These are phyloP conservation scores for Xylaria acuta DNA, from an alignment of 495 filamentous ascomycete species.

Conservation along the genomic window DNA sequence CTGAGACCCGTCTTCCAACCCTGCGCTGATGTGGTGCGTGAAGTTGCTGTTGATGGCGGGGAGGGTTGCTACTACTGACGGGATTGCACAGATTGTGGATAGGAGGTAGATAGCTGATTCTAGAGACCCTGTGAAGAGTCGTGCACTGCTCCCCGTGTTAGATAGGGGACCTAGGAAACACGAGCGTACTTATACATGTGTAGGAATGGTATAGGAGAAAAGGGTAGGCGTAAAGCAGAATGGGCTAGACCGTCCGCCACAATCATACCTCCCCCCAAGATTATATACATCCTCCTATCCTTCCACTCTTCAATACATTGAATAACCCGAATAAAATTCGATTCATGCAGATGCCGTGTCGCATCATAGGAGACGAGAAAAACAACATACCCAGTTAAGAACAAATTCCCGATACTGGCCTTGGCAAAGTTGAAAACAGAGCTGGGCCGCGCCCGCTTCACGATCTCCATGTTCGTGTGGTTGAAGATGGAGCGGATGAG, in stretches of 20 bases:
- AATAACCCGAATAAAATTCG: not conserved
- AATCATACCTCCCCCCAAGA: not conserved
- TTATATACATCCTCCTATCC: no score
- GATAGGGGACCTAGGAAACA: not conserved
- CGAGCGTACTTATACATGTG: not conserved
- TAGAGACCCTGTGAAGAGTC: conserved; percentile 81
- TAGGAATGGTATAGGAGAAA: not conserved
- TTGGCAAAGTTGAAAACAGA: conserved; percentile 86
- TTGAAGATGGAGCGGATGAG: conserved; percentile 92
- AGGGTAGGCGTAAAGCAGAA: not conserved
- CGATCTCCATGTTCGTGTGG: conserved; percentile 84
- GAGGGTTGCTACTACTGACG: conserved; percentile 75
- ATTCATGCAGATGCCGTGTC: not conserved
- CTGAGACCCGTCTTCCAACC: conserved; percentile 73
- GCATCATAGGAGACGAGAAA: not conserved
- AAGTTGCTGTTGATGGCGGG: conserved; percentile 95
- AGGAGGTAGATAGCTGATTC: conserved; percentile 84
- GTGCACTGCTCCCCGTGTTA: conserved; percentile 56
- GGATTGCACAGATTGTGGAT: conserved; percentile 79
- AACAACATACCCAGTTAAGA: conserved; percentile 69
- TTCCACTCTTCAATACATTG: not conserved
- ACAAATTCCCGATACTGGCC: conserved; percentile 92
- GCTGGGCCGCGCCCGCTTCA: conserved; percentile 79
- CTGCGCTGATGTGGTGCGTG: conserved; percentile 89
- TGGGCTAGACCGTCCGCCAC: not conserved